phyloP scores from a whole-genome alignment of 164 flowering plant species.

The Aristolochia fimbriata region DNA sequence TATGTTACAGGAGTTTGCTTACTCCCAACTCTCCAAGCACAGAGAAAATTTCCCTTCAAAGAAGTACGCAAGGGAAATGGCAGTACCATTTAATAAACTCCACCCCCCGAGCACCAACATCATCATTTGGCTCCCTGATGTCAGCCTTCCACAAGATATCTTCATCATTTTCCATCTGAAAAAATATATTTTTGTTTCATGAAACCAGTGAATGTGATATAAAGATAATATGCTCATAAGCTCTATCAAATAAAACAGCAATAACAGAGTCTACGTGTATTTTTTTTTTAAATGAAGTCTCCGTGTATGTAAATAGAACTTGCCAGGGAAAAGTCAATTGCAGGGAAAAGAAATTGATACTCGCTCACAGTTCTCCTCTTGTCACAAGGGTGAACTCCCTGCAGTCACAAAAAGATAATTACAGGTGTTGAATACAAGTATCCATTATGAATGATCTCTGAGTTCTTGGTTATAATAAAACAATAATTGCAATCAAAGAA shows the following conservation, averaged over 20 bases:
- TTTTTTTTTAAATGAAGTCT: too few relatives aligned
- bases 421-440: not conserved
- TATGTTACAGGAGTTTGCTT: too few relatives aligned
- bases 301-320: conserved; percentile 13
- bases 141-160: conserved; percentile 73
- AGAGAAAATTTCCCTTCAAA: not conserved
- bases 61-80: too few relatives aligned
- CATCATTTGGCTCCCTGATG: conserved; percentile 65
- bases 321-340: conserved; percentile 87
- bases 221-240: not conserved
- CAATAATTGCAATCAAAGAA: not conserved
- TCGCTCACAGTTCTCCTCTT: conserved; percentile 66
- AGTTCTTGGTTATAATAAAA: not conserved
- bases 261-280: not conserved
- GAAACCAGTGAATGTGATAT: too few relatives aligned
- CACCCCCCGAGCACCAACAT: conserved; percentile 74
- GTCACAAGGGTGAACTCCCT: conserved; percentile 97
- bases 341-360: conserved; percentile 68
- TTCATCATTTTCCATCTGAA: conserved; percentile 73
- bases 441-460: not conserved
- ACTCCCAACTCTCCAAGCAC: not conserved
- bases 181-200: not conserved
- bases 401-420: conserved; percentile 6
- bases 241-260: not conserved
- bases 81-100: conserved; percentile 68